phyloP scores from a whole-genome alignment of 2,329 filamentous ascomycete genomes.

The Trichophyton rubrum region DNA sequence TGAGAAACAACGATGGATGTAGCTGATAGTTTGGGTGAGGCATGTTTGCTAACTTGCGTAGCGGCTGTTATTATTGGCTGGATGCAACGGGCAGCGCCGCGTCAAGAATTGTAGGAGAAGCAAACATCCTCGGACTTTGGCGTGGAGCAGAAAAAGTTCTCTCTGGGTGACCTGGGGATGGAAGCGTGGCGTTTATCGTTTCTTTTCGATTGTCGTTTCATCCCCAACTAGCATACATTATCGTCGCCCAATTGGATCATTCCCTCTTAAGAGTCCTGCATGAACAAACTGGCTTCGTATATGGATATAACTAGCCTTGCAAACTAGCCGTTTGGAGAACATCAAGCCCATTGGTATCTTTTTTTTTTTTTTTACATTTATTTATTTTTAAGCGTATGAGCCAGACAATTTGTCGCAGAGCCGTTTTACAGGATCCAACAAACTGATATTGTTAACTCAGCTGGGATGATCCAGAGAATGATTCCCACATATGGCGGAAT shows the following conservation, averaged over 20 bases:
- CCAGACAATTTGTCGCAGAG: neutral
- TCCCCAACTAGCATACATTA: neutral
- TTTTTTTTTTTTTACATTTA: neutral
- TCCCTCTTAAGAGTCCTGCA: neutral
- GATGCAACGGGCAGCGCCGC: neutral
- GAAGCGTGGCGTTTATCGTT: neutral
- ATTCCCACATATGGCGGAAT: neutral
- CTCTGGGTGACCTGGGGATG: neutral
- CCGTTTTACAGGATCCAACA: neutral
- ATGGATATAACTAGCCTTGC: neutral
- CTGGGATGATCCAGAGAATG: neutral
- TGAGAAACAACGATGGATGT: neutral
- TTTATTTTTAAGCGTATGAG: too few species aligned
- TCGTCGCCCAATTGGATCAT: neutral
- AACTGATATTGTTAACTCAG: neutral
- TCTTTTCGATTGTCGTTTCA: neutral
- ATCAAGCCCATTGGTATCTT: neutral
- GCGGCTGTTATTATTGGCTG: neutral
- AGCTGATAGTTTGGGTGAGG: neutral
- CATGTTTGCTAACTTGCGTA: slow-evolving; percentile 4
- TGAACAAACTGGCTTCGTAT: neutral
- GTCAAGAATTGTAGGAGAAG: neutral
- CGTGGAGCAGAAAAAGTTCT: neutral
- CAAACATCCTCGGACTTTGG: neutral
- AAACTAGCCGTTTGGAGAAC: neutral